Base-by-base conservation (phyloP, 345 rosid species). In the Pistacia atlantica region DNA sequence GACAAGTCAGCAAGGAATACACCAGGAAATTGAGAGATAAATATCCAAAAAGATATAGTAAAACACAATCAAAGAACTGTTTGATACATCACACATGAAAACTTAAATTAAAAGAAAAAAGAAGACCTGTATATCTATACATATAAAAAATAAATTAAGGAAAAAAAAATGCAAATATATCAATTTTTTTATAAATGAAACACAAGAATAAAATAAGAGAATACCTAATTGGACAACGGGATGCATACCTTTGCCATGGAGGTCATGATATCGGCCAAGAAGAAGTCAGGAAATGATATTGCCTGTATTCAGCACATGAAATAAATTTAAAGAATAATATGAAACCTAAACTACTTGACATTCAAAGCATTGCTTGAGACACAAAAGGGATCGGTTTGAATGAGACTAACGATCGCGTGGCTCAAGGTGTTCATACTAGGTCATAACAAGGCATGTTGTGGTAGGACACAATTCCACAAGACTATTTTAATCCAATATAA, bases 181-280 rank as follows among this genome's bases (percentile, higher is more conserved):
- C 5, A 67, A 25, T 17, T 56, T 9, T 25, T 22, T 51, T 28
- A 12, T 11, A 12, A 37, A 68, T 13, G 20, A 51, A 42, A 51
- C 5, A 46, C n/a, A 17, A 28, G 60, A 45, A 11, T 51, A 60
- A 28, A 7, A 51, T 10, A 54, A 78, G 67, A 67, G 42, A 79
- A 51, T 42, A 55, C 45, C 35, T 20, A 61, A 59, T 2, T 42
- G 66, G 56, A 64, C 8, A 33, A n/a, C 45, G 71, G 52, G 48
- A 46, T 17, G 20, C 74, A 68, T 76, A 95, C 98, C 98, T 95
- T 95, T 74, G 99, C 84, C 99, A 95, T 84, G 67, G 98, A 95
- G 62, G 99, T 95, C 76, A 95, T 66, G 74, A 95, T 91, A 87
- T 95, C 99, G 69, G 97, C 99, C 81, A 95, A 71, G 77, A 95